Conservation (phyloP, 2,329 filamentous ascomycete species). For the Berkeleyomyces rouxiae region DNA sequence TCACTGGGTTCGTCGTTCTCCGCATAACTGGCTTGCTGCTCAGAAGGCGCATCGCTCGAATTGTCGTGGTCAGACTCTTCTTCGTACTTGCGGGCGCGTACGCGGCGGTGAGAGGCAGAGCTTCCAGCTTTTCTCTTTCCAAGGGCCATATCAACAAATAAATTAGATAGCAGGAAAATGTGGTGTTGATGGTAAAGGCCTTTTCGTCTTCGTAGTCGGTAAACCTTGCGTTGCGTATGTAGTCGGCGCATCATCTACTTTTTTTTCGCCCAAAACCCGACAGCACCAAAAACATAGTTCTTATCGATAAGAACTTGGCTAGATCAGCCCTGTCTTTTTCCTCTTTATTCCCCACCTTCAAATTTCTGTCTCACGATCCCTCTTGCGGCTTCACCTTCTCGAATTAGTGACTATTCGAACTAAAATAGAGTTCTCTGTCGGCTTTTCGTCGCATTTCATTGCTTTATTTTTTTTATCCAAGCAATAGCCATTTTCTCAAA, state of each 20-base stretch:
- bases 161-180: too few relatives aligned
- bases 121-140: slow-evolving; percentile 27
- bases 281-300: background rate
- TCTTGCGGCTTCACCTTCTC: too few relatives aligned
- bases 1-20: slow-evolving; percentile 19
- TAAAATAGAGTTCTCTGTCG: too few relatives aligned
- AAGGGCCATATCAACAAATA: slow-evolving; percentile 19
- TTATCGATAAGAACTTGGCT: slow-evolving; percentile 5
- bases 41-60: slow-evolving; percentile 20
- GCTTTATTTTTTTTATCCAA: background rate
- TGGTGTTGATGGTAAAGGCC: background rate
- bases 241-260: background rate
- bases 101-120: slow-evolving; percentile 25
- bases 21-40: slow-evolving; percentile 19
- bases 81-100: slow-evolving; percentile 26
- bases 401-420: too few relatives aligned
- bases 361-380: background rate
- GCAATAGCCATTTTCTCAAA: too few relatives aligned
- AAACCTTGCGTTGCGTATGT: background rate
- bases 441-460: background rate
- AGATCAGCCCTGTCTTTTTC: background rate
- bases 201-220: background rate
- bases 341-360: background rate
- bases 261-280: background rate
- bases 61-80: slow-evolving; percentile 26